Evolutionary conservation across 768 basidiomycete species (phyloP).

Genomic region (Melanogaster broomeanus): DNA sequence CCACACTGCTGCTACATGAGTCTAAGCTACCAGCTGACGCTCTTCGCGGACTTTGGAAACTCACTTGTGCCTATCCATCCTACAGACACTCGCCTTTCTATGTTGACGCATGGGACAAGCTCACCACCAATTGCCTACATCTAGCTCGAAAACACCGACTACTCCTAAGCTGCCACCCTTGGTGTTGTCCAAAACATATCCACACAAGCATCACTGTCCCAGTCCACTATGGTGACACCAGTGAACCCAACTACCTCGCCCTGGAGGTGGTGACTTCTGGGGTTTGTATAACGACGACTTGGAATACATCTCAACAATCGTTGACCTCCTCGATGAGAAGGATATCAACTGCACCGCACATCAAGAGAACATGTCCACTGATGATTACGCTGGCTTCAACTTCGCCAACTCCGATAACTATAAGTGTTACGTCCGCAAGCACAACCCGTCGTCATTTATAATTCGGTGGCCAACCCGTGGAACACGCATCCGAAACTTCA

Average conservation of each 20-base stretch:
- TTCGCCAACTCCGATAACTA: conserved; percentile 34
- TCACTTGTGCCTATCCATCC: conserved; percentile 11
- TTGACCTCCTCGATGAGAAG: conserved; percentile 60
- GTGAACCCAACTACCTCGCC: conserved; percentile 60
- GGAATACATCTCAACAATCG: conserved; percentile 39
- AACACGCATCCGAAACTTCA: conserved; percentile 54
- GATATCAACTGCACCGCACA: conserved; percentile 62
- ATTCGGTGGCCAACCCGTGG: conserved; percentile 50
- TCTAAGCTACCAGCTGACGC: conserved; percentile 1
- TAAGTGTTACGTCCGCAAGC: conserved; percentile 55
- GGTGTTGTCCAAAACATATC: conserved; percentile 40
- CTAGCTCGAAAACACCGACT: conserved; percentile 65
- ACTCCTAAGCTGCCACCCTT: conserved; percentile 24
- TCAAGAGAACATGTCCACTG: conserved; percentile 54
- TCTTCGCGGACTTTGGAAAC: neutral
- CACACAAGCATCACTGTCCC: conserved; percentile 49
- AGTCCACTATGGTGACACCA: conserved; percentile 53
- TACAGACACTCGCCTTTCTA: conserved; percentile 37
- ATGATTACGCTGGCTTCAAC: conserved; percentile 46
- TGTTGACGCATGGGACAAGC: conserved; percentile 41
- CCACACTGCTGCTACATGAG: conserved; percentile 22
- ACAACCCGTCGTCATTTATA: conserved; percentile 51
- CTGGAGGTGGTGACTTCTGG: conserved; percentile 53
- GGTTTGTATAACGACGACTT: conserved; percentile 46
- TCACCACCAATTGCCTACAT: conserved; percentile 44